These are phyloP conservation scores for Aspergillus novoparasiticus DNA, from an alignment of 2,329 filamentous ascomycete species.

Conservation along the genomic window DNA sequence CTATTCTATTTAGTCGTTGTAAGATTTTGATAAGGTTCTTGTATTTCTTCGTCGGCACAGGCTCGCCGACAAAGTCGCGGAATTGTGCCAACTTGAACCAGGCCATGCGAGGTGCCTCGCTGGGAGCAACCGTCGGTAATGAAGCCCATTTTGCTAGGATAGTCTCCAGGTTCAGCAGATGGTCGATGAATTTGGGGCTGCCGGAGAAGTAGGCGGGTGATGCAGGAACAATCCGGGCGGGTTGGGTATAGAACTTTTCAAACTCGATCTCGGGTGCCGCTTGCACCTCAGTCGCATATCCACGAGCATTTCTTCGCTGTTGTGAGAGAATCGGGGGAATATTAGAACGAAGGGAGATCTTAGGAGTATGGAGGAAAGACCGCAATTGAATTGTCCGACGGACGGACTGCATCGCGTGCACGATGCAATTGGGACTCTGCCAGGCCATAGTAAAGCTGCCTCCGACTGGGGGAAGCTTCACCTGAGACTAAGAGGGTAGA, in stretches of 20 bases:
- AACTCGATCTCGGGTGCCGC: constrained; percentile 41
- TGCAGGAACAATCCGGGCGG: constrained; percentile 75
- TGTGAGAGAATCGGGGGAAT: constrained; percentile 14
- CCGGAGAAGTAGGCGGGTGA: constrained; percentile 96
- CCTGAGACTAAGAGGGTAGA: not conserved
- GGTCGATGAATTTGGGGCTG: constrained; percentile 82
- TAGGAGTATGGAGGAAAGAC: constrained; percentile 42
- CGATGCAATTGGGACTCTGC: constrained; percentile 38
- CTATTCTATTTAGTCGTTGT: constrained; percentile 81
- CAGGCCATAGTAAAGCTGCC: constrained; percentile 35
- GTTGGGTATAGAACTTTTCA: constrained; percentile 33
- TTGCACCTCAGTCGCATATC: constrained; percentile 28
- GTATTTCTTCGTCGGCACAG: constrained; percentile 76
- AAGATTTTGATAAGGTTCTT: constrained; percentile 73
- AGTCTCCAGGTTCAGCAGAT: constrained; percentile 71
- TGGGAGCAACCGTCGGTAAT: constrained; percentile 68
- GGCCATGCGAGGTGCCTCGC: constrained; percentile 70
- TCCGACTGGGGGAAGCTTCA: constrained; percentile 17
- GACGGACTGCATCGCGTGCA: constrained; percentile 38
- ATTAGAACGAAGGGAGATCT: constrained; percentile 17
- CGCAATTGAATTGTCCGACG: constrained; percentile 36
- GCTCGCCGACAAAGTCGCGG: constrained; percentile 69
- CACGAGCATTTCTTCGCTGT: constrained; percentile 24
- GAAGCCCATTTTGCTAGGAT: constrained; percentile 72
- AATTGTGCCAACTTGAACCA: constrained; percentile 83